Percentiles rank a stretch among this genome's conserved stretches.
Conservation (phyloP, 176 grass and related monocot genomes). For the Oryza australiensis region DNA sequence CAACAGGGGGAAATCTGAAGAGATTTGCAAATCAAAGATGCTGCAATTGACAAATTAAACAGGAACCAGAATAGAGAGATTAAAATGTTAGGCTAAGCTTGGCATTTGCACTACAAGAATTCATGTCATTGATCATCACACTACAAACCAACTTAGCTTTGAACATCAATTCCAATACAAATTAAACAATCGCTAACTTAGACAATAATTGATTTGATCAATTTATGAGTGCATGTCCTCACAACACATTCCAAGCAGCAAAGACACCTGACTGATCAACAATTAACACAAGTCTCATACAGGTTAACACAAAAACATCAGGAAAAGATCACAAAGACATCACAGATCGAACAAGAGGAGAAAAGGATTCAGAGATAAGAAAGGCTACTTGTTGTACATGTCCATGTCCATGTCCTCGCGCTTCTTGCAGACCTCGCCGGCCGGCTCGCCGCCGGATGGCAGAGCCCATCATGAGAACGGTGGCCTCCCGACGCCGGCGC, state of each 20-base stretch:
- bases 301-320: slow-evolving; percentile 51
- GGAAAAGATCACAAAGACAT: slow-evolving; percentile 32
- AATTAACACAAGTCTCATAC: slow-evolving; percentile 41
- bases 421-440: slow-evolving; percentile 15
- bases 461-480: slow-evolving; percentile 43
- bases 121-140: slow-evolving; percentile 2
- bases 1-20: neutral
- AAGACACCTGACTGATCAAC: slow-evolving; percentile 37
- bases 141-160: neutral
- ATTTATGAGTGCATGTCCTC: slow-evolving; percentile 53
- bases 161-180: slow-evolving; percentile 4
- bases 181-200: slow-evolving; percentile 24
- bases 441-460: neutral
- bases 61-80: neutral
- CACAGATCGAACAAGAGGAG: slow-evolving; percentile 2
- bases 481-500: slow-evolving; percentile 38
- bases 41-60: neutral
- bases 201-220: slow-evolving; percentile 21
- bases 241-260: slow-evolving; percentile 28
- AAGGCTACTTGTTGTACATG: slow-evolving; percentile 54
- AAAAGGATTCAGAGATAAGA: slow-evolving; percentile 13
- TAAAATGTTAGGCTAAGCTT: neutral
- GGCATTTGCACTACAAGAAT: slow-evolving; percentile 20
- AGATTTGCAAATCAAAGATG: neutral
- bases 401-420: slow-evolving; percentile 34